Evolutionary conservation across 768 basidiomycete species (phyloP), one percentile per base, ranked within the genome.

Genomic region (Collybia nuda): DNA sequence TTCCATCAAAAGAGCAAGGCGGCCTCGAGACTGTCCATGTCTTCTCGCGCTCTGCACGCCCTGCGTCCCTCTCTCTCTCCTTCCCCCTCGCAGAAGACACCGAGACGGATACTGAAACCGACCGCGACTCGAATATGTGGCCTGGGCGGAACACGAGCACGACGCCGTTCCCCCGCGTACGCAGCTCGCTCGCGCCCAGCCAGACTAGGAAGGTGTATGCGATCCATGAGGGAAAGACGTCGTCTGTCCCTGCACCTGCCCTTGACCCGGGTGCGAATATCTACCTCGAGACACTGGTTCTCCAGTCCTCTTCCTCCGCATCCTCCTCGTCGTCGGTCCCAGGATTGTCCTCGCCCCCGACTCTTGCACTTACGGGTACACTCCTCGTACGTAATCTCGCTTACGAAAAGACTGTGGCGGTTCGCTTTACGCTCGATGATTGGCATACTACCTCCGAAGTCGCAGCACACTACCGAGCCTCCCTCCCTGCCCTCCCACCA

Each of bases 371-470:
- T 12, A 71, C 77, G 2, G 96, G 96, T 5, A 82, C 88, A 6
- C 69, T 97, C 49, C 79, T 92, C 43, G 92, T 93, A 17, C 81
- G 86, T 56, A 98, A 98, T 65, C 57, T 97, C 47, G 74, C 89
- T 0, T 98, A 89, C 54, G 85, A 90, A 65, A 98, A 98, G 69
- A 76, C 80, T 45, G 86, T 98, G 40, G 84, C 81, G 0, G 78
- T 97, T 0, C 75, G 95, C 1, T 98, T 95, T 65, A 98, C 96
- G 1, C 74, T 96, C 41, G 96, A 98, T 66, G 84, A 88, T 42
- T 98, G 96, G 96, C 83, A 88, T 55, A 98, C 95, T 2, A 90
- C 90, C 0, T 86, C 84, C 38, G 96, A 98, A 64, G 93, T 97
- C 26, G 53, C 67, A 38, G 86, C 77, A n/a, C 67, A 61, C 40